Conservation (phyloP, 345 rosid species). For the Raphanus sativus region DNA sequence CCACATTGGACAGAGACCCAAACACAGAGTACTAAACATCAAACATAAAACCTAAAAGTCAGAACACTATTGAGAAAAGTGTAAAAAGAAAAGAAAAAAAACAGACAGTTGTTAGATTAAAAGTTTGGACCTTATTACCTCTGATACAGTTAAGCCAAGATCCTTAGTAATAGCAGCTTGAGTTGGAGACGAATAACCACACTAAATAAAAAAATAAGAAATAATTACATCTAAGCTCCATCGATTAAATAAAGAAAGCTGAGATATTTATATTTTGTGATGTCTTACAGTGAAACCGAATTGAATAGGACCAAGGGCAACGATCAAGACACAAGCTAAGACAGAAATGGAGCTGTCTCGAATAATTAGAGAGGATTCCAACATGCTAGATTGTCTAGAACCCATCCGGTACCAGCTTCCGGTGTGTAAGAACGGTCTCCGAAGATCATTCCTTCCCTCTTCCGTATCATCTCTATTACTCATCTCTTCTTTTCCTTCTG, state of each 20-base stretch:
- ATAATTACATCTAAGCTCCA: neutral
- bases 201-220: slow-evolving; percentile 39
- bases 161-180: slow-evolving; percentile 71
- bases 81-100: neutral
- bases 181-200: slow-evolving; percentile 93
- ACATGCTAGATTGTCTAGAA: slow-evolving; percentile 85
- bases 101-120: slow-evolving; percentile 6
- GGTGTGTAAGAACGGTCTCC: slow-evolving; percentile 86
- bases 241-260: slow-evolving; percentile 1
- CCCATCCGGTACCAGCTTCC: slow-evolving; percentile 99
- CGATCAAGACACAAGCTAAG: slow-evolving; percentile 85
- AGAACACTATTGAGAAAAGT: slow-evolving; percentile 12
- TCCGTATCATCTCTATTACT: slow-evolving; percentile 88
- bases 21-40: slow-evolving; percentile 71
- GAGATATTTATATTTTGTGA: neutral
- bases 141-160: slow-evolving; percentile 75
- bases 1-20: slow-evolving; percentile 94
- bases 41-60: slow-evolving; percentile 28
- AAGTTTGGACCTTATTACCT: slow-evolving; percentile 45
- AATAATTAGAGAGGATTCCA: slow-evolving; percentile 76
- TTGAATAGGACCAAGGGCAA: slow-evolving; percentile 97
- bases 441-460: slow-evolving; percentile 66
- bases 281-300: slow-evolving; percentile 85
- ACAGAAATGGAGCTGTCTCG: slow-evolving; percentile 90
- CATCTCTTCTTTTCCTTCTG: slow-evolving; percentile 40